Conservation (phyloP, 2,329 filamentous ascomycete species). For the Tympanopsis confertula region DNA sequence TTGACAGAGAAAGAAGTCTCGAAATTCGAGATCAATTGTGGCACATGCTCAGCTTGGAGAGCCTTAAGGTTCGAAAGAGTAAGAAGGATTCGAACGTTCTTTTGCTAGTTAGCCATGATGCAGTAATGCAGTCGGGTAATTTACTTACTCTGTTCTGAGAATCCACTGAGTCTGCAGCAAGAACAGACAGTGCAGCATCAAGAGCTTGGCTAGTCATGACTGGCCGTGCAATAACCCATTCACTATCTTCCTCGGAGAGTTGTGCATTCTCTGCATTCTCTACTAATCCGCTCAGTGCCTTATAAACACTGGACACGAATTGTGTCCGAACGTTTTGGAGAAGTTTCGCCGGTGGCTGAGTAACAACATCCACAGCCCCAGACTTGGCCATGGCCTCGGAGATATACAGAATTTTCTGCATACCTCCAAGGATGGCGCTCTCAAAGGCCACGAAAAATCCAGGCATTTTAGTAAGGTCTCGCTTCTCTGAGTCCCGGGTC, state of each 20-base stretch:
- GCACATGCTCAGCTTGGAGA: conserved; percentile 50
- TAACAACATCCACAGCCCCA: conserved; percentile 45
- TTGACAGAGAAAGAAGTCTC: conserved; percentile 61
- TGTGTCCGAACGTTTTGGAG: conserved; percentile 56
- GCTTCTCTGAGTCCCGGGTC: conserved; percentile 50
- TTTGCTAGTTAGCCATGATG: conserved; percentile 6
- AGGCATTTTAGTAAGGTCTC: conserved; percentile 59
- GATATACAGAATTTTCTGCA: conserved; percentile 64
- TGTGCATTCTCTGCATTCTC: conserved; percentile 54
- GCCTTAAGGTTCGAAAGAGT: conserved; percentile 60
- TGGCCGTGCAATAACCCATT: background rate
- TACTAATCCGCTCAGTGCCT: conserved; percentile 59
- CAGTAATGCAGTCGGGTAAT: background rate
- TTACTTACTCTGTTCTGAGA: background rate
- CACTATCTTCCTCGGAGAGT: conserved; percentile 24
- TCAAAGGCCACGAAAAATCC: conserved; percentile 54
- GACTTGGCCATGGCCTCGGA: conserved; percentile 49
- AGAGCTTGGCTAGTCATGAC: background rate
- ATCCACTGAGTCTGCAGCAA: background rate
- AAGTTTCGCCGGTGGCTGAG: conserved; percentile 57
- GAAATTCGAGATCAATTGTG: conserved; percentile 56
- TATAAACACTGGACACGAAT: conserved; percentile 61
- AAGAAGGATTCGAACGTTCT: conserved; percentile 59
- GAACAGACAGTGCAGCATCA: background rate
- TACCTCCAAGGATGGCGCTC: conserved; percentile 46